Evolutionary conservation across 306 rosid species (phyloP), one percentile per base, ranked within the genome.

Genomic region (Senna tora): DNA sequence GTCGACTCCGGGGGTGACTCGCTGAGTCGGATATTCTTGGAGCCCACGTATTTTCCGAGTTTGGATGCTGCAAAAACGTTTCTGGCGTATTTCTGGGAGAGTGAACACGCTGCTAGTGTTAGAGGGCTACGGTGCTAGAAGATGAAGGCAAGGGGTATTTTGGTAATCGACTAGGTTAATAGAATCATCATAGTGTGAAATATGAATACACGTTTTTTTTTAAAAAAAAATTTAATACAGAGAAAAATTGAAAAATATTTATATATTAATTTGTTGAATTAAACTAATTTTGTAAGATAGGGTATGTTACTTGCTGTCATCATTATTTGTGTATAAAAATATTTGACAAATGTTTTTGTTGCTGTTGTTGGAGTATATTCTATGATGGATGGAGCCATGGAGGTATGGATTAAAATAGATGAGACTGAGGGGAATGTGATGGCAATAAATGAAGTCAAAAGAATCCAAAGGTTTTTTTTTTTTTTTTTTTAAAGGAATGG

Each of bases 11-110:
- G 72, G 56, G 80, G 72, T 6, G 92, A 90, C 80, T 81, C 88
- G 39, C 75, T 94, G 83, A 87, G 82, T 77, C 91, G 74, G 73
- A 87, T 94, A 32, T 91, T 86, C 65, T 75, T 94, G 3, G 92
- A 94, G 70, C 94, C 98, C 2, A 89, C 97, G 0, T 91, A 81
- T 47, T 94, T 89, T 22, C 98, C 98, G 58, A 94, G 96, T 45
- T 65, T 94, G 86, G 98, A 94, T 39, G 97, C 98, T 0, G 98
- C 98, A 0, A 94, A 91, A 86, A 89, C 98, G 15, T 94, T 94
- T 64, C 82, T 94, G 0, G 90, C 87, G 0, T 87, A 89, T 33
- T 64, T 65, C 25, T 84, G 83, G 82, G 82, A 74, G 30, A 53
- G 45, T n/a, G 67, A 83, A 2, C 62, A 12, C 57, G 0, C n/a